Evolutionary conservation across 495 filamentous ascomycete genomes (phyloP), one percentile per base, ranked within the genome.

Genomic region (Daldinia bambusicola): DNA sequence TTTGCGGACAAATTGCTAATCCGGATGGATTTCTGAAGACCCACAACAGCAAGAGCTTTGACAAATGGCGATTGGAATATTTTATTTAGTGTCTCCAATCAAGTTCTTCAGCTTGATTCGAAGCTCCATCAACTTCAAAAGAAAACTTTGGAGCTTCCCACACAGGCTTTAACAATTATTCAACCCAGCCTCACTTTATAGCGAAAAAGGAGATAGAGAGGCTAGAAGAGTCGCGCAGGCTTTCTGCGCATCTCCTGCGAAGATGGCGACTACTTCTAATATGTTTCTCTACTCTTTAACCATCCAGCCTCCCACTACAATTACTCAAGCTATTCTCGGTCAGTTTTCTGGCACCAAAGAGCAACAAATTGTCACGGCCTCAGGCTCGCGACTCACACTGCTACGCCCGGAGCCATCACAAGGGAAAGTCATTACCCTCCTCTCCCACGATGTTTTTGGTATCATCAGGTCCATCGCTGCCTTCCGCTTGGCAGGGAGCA

Each of bases 221-320:
- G 56, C 51, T 41, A 71, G 55, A 69, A 72, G 66, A 82, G 83
- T 83, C 80, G 81, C 82, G 82, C 84, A 82, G 83, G 82, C 81
- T 81, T 77, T 76, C 84, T 85, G 85, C 84, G 82, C 80, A 77
- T 64, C 55, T 61, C 56, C 64, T 73, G 70, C 55, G 61, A 92
- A 72, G 81, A 99, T 99, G 95, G 94, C 95, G 78, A 95, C 93
- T 66, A 97, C 94, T 48, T 97, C 94, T 72, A 93, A 92, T 76
- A 96, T 97, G 93, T 97, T 97, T 78, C 90, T 98, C 86, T 98
- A 98, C 84, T 94, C 92, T 53, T 84, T 98, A 78, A 98, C 96
- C 20, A 89, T 99, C 75, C 92, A 97, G 79, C 90, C 93, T 63
- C 92, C 96, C 30, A 92, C 94, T 55, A 90, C 93, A 38, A 86